Percentiles rank a stretch among this genome's conserved stretches.
Conservation (phyloP, 768 basidiomycete genomes). For the Paxillus rubicundulus region DNA sequence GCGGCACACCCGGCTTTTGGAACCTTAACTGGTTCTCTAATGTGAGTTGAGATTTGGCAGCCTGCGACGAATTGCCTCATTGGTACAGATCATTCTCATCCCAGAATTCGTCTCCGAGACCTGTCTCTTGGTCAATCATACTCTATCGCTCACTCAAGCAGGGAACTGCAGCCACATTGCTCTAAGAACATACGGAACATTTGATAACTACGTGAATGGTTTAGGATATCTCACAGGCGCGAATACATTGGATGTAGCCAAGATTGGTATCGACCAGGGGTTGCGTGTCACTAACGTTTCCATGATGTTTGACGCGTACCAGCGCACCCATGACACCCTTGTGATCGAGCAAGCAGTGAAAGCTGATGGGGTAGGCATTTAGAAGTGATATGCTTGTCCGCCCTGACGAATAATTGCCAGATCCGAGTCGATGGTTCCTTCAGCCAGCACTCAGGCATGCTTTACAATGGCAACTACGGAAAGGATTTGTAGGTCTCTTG, state of each 20-base stretch:
- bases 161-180: slow-evolving; percentile 51
- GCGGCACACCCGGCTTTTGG: slow-evolving; percentile 50
- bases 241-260: slow-evolving; percentile 63
- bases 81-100: slow-evolving; percentile 52
- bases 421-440: slow-evolving; percentile 26
- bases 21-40: slow-evolving; percentile 69
- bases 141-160: slow-evolving; percentile 41
- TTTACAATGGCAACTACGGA: slow-evolving; percentile 74
- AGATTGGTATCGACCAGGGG: slow-evolving; percentile 54
- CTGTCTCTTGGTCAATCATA: slow-evolving; percentile 53
- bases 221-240: slow-evolving; percentile 58
- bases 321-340: slow-evolving; percentile 51
- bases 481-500: slow-evolving; percentile 40
- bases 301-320: slow-evolving; percentile 49
- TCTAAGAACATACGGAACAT: slow-evolving; percentile 47
- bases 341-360: slow-evolving; percentile 43
- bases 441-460: slow-evolving; percentile 54
- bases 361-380: slow-evolving; percentile 57
- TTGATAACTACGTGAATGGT: slow-evolving; percentile 42
- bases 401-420: background rate
- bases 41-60: slow-evolving; percentile 28
- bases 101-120: slow-evolving; percentile 55
- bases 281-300: slow-evolving; percentile 39
- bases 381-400: no score
- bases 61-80: background rate